Base-by-base conservation (phyloP, 495 filamentous ascomycete genomes). In the Talaromyces proteolyticus region DNA sequence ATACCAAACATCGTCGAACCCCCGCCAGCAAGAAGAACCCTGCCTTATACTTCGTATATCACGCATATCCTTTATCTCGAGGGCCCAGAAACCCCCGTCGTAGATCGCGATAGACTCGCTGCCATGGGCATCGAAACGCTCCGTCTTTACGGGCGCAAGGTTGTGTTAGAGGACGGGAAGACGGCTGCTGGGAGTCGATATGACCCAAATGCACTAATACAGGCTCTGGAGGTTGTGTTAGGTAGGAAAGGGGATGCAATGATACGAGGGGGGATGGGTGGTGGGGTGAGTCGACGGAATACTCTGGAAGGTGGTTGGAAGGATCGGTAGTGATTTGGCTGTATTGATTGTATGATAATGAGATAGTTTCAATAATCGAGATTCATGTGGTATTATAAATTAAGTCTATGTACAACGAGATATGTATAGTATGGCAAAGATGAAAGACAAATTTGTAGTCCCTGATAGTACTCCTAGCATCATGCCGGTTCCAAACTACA, bases 1-100 rank as follows among this genome's bases (percentile, higher is more conserved):
- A 37, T 54, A 2, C 54, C 58, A 26, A 51, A 41, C 1, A 56
- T 47, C 3, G 53, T 42, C n/a, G 53, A 50, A 7, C 52, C 43
- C 12, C 17, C 39, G 4, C 3, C 26, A 47, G 24, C 7, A n/a
- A 19, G 18, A 25, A 41, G 20, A 20, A n/a, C 52, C 7, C 57
- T 68, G 16, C 69, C 69, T 1, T 72, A 68, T 52, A 64, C 59
- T n/a, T 62, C 66, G 0, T 95, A 93, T 59, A 82, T 97, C 3
- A 95, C 85, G 14, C 90, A 96, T 65, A 63, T 97, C 8, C 69
- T 97, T 8, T 85, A 95, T 56, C 65, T 96, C 6, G 87, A 91
- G 14, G 87, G 86, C 0, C 70, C 72, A 1, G 85, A 79, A 0
- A 81, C 81, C 38, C 93, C 93, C 0, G 60, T 52, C 10, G 86